Evolutionary conservation across 805 yeast genomes (phyloP).

Genomic region (Candida qinlingensis): DNA sequence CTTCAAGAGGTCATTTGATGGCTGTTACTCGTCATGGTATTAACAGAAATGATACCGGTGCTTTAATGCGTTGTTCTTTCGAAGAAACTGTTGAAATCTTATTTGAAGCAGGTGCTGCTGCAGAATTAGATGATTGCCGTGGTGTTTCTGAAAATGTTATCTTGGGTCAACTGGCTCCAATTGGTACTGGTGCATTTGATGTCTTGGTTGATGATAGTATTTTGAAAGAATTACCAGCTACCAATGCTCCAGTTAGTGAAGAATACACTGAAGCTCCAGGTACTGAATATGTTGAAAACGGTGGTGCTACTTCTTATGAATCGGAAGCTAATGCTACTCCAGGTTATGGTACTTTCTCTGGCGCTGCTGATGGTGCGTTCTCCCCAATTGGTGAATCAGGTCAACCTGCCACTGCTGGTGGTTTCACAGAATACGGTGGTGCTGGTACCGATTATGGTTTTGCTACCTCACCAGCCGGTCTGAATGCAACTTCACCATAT

Average conservation of each 20-base stretch:
- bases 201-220: conserved; percentile 90
- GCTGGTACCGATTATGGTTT: conserved; percentile 50
- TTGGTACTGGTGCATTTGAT: conserved; percentile 98
- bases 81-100: conserved; percentile 98
- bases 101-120: conserved; percentile 96
- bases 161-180: conserved; percentile 97
- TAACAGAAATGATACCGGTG: conserved; percentile 98
- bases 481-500: conserved; percentile 43
- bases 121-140: conserved; percentile 95
- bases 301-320: conserved; percentile 85
- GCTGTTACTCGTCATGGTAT: conserved; percentile 99
- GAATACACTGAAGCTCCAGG: conserved; percentile 30
- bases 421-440: conserved; percentile 53
- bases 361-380: conserved; percentile 73
- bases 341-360: conserved; percentile 52
- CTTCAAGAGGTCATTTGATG: conserved; percentile 96
- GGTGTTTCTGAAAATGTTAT: conserved; percentile 98
- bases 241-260: conserved; percentile 34
- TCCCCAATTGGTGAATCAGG: conserved; percentile 92
- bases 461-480: conserved; percentile 52
- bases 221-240: conserved; percentile 44
- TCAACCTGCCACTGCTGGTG: conserved; percentile 77
- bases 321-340: conserved; percentile 78
- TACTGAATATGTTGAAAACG: conserved; percentile 39
- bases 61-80: conserved; percentile 97